phyloP scores from a whole-genome alignment of 1,139 yeast species.

The Candida labiduridarum region DNA sequence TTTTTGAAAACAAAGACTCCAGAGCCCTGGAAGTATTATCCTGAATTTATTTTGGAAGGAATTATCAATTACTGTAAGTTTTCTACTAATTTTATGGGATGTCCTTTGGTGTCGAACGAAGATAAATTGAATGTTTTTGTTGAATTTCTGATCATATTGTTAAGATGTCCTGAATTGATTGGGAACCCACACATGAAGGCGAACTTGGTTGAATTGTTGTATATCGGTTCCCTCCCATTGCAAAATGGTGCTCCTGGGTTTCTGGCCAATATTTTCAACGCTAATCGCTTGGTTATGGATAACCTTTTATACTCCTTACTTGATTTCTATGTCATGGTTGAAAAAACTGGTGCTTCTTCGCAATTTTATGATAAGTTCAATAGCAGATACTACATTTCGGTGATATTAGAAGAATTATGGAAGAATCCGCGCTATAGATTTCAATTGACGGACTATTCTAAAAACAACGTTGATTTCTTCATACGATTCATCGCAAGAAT shows the following conservation, averaged over 20 bases:
- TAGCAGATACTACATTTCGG: conserved; percentile 83
- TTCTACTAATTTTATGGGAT: conserved; percentile 58
- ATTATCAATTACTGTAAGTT: conserved; percentile 74
- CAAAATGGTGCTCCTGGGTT: conserved; percentile 69
- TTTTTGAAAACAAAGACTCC: conserved; percentile 67
- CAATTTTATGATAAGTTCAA: conserved; percentile 97
- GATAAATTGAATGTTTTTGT: conserved; percentile 60
- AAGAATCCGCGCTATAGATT: conserved; percentile 64
- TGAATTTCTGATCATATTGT: conserved; percentile 70
- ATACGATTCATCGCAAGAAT: conserved; percentile 91
- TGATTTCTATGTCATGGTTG: conserved; percentile 92
- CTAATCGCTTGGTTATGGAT: conserved; percentile 61
- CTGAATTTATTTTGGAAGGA: conserved; percentile 86
- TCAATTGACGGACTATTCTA: conserved; percentile 71
- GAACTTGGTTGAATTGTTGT: conserved; percentile 76
- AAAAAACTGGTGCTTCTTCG: conserved; percentile 91
- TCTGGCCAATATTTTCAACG: conserved; percentile 64
- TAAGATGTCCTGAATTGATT: conserved; percentile 83
- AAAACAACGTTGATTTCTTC: conserved; percentile 73
- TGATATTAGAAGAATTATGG: conserved; percentile 84
- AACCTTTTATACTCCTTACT: conserved; percentile 80
- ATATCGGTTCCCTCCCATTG: conserved; percentile 68
- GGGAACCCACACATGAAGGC: conserved; percentile 95
- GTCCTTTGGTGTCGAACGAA: conserved; percentile 59
- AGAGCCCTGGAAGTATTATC: conserved; percentile 78